Evolutionary conservation across 345 rosid species (phyloP), one percentile per base, ranked within the genome.

Genomic region (Excoecaria cochinchinensis): DNA sequence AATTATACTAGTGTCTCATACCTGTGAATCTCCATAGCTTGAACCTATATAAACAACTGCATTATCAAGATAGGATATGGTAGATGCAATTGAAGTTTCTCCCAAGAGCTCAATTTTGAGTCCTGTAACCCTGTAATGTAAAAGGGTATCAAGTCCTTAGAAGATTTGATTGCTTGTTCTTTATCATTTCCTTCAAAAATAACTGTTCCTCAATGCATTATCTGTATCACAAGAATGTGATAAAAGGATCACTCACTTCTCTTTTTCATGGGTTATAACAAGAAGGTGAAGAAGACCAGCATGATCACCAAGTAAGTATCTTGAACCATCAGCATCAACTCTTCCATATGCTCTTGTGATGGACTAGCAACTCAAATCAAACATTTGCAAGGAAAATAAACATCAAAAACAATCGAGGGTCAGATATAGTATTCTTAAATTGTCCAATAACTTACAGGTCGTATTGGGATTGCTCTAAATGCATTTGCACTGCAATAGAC

Each of bases 1-100:
- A 65, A 63, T 14, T 8, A 38, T 24, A 15, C 15, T 14, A 17
- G 39, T 48, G 22, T 44, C 24, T 52, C 78, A 71, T 77, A 92
- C 98, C 93, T 88, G 97, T 78, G 97, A 95, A 83, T 95, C 99
- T 78, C 99, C 99, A 86, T 84, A 92, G 82, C 97, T 92, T 67
- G 99, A 95, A 70, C 99, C 99, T 74, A 95, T 75, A 83, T 80
- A 95, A 64, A 90, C 94, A 77, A 89, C 80, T 69, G 92, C 99
- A 78, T 92, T 95, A 84, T 91, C 99, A 47, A 95, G 90, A 81
- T 91, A 92, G 24, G 99, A 91, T 82, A 95, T 92, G 15, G 88
- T 90, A 58, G 98, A 93, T 66, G 97, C 97, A 79, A 92, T 89
- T 63, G 98, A 95, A 14, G 99, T 95, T 80, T 95, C 99, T 50